Base-by-base conservation (phyloP, 2,329 filamentous ascomycete species). In the Hypoxylon sp. region DNA sequence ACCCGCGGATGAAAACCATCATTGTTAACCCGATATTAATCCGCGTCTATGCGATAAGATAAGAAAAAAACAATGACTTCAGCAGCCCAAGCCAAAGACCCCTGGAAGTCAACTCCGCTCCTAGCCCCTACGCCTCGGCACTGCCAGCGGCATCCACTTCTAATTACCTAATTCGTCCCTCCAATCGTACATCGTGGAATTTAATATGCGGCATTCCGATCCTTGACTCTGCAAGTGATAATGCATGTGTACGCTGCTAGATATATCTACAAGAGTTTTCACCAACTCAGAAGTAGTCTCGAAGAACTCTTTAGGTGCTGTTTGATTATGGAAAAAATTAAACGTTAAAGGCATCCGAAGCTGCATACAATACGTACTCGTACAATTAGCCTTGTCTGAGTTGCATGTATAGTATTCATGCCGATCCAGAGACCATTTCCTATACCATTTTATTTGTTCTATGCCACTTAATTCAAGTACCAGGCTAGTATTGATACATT, bases 21-120 rank as follows among this genome's bases (percentile, higher is more conserved):
- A 51, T 65, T 65, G 60, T 67, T 67, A 61, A 65, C 68, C 69
- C 69, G 69, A 70, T 25, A 60, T 72, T 72, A 72, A 72, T 72
- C 70, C 68, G 70, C 25, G 14, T 66, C 23, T 25, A 28, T 10
- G 6, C 48, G 70, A 70, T 72, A 70, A 72, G 70, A 72, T 72
- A 72, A 70, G 58, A 51, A 36, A 21, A 63, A 63, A 65, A 66
- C 58, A 69, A 67, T 69, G 69, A 63, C 58, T 65, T 66, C 58
- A 57, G 38, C 49, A 53, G 36, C 13, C 14, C 36, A 38, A 38
- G 36, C 36, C 36, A 41, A n/a, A 30, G 28, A 30, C 28, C 28
- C 28, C 38, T 11, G 17, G 19, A 38, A 5, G 3, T 10, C n/a
- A 43, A 43, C 38, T 43, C 38, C 38, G 38, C 38, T 43, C 38